phyloP scores from a whole-genome alignment of 2,329 filamentous ascomycete species.

The Paraphoma chrysanthemicola region DNA sequence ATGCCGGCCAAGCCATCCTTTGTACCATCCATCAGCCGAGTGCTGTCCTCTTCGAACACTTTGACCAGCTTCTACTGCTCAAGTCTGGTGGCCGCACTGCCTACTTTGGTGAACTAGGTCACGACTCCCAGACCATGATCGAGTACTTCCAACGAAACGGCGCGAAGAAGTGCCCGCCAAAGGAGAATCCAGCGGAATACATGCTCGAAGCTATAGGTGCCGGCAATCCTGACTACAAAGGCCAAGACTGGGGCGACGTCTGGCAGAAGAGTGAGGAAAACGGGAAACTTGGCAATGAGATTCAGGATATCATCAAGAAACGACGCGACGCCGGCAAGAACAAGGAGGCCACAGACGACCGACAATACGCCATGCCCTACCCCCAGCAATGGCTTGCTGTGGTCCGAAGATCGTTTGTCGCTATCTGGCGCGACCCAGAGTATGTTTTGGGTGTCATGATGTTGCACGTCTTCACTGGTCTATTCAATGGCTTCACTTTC shows the following conservation, averaged over 20 bases:
- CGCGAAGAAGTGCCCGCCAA: conserved; percentile 58
- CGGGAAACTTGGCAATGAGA: conserved; percentile 46
- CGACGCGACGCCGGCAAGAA: conserved; percentile 41
- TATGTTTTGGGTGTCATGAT: conserved; percentile 63
- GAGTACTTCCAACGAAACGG: conserved; percentile 63
- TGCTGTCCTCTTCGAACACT: conserved; percentile 69
- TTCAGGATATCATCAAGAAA: conserved; percentile 49
- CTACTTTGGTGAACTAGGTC: conserved; percentile 68
- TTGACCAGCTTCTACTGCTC: conserved; percentile 70
- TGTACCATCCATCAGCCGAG: conserved; percentile 76
- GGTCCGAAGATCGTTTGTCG: conserved; percentile 59
- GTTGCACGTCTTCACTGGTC: conserved; percentile 59
- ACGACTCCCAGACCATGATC: conserved; percentile 50
- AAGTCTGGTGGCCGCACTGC: conserved; percentile 70
- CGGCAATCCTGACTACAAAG: conserved; percentile 52
- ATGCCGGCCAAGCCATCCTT: conserved; percentile 70
- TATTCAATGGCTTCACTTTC: conserved; percentile 60
- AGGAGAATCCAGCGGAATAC: conserved; percentile 63
- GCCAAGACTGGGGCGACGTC: conserved; percentile 54
- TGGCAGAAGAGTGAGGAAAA: conserved; percentile 53
- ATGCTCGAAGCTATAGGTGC: conserved; percentile 58
- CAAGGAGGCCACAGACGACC: conserved; percentile 48
- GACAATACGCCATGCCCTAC: conserved; percentile 54
- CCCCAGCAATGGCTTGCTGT: conserved; percentile 51
- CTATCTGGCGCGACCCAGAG: conserved; percentile 71